Conservation (phyloP, 2,329 filamentous ascomycete genomes). For the Neonectria punicea region DNA sequence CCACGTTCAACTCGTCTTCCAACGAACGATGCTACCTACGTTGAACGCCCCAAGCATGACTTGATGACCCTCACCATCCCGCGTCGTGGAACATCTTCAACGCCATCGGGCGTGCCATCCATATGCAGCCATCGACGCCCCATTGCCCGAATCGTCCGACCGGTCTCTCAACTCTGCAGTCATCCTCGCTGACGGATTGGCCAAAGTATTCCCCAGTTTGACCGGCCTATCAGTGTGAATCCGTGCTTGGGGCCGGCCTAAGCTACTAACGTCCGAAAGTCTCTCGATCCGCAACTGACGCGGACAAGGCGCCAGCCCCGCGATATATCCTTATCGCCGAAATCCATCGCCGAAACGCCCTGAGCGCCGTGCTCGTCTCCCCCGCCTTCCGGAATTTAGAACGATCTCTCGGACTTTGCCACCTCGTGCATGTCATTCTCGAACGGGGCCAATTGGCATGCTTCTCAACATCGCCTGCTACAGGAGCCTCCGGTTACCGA, state of each 20-base stretch:
- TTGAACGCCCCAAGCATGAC: too few relatives aligned
- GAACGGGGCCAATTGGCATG: conserved; percentile 27
- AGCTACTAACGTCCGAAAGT: conserved; percentile 6
- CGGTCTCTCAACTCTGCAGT: conserved; percentile 1
- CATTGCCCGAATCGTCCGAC: conserved; percentile 6
- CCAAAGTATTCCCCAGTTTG: not conserved
- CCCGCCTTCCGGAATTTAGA: conserved; percentile 40
- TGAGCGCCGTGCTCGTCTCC: not conserved
- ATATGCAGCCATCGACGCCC: conserved; percentile 14
- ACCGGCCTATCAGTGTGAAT: conserved; percentile 4
- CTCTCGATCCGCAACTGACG: conserved; percentile 10
- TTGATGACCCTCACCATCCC: not conserved
- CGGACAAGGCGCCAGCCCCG: not conserved
- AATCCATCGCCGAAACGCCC: conserved; percentile 19
- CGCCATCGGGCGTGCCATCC: not conserved
- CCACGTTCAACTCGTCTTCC: too few relatives aligned
- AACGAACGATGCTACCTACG: too few relatives aligned
- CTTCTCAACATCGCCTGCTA: not conserved
- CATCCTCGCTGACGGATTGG: conserved; percentile 3
- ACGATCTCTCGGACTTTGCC: conserved; percentile 35
- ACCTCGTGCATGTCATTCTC: conserved; percentile 19
- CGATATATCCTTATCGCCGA: conserved; percentile 34
- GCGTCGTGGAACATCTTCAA: not conserved
- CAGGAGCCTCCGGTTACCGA: not conserved
- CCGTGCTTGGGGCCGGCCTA: conserved; percentile 1